Conservation (phyloP, 805 yeast genomes). For the Grigorovia humatica region DNA sequence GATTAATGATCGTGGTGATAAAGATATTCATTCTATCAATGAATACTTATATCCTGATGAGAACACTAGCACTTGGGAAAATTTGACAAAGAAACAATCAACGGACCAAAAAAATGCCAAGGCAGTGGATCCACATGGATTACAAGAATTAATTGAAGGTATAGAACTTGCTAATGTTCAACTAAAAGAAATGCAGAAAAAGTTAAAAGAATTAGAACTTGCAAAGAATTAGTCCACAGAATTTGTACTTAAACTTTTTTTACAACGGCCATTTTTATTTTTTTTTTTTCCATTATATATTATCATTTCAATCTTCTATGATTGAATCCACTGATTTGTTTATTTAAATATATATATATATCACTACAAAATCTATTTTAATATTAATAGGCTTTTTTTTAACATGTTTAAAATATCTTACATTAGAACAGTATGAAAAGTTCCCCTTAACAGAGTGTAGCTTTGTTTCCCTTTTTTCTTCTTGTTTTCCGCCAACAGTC, state of each 20-base stretch:
- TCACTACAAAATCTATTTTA: no score
- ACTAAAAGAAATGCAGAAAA: conserved; percentile 17
- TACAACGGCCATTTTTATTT: no score
- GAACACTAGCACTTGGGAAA: neutral
- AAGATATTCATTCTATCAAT: conserved; percentile 1
- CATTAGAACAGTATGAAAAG: no score
- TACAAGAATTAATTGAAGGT: conserved; percentile 21
- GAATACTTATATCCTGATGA: conserved; percentile 2
- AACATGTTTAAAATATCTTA: no score
- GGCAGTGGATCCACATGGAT: conserved; percentile 9
- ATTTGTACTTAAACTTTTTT: neutral
- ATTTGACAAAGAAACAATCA: neutral
- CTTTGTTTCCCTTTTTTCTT: no score
- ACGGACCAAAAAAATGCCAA: neutral
- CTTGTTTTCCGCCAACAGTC: no score
- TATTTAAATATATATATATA: no score
- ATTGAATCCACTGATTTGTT: no score
- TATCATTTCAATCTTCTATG: no score
- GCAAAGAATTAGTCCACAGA: neutral
- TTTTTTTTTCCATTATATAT: no score
- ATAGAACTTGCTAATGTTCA: conserved; percentile 20
- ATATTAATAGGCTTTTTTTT: no score
- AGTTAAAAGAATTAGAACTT: conserved; percentile 1
- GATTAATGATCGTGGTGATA: conserved; percentile 40
- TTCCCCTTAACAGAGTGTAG: no score